Evolutionary conservation across 2,329 filamentous ascomycete species (phyloP).

Genomic region (Colletotrichum zoysiae): DNA sequence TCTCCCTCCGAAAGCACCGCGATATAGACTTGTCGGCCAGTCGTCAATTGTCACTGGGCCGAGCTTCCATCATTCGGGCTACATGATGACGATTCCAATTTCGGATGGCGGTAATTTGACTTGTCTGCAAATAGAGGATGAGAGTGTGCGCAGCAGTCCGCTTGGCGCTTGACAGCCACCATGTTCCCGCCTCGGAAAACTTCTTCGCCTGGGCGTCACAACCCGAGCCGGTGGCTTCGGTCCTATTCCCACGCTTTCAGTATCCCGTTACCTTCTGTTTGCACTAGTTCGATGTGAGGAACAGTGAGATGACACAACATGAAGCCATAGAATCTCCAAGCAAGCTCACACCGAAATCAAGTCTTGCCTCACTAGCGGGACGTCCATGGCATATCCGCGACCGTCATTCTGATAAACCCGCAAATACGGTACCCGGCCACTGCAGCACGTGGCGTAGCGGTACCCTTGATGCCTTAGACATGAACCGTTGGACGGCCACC

Average conservation of each 20-base stretch:
- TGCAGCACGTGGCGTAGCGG: slow-evolving; percentile 1
- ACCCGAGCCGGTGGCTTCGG: slow-evolving; percentile 15
- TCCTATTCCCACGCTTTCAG: slow-evolving; percentile 7
- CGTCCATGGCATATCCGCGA: slow-evolving; percentile 26
- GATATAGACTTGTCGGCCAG: background rate
- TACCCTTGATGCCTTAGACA: background rate
- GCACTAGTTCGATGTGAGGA: slow-evolving; percentile 30
- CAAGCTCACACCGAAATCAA: slow-evolving; percentile 5
- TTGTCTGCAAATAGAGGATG: background rate
- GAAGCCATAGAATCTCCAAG: background rate
- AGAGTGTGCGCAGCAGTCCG: background rate
- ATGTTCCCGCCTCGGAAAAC: slow-evolving; percentile 2
- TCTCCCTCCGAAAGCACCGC: background rate
- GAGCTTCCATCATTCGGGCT: background rate
- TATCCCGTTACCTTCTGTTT: slow-evolving; percentile 6
- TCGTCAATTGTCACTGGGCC: background rate
- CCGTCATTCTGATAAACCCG: slow-evolving; percentile 21
- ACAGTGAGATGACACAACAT: slow-evolving; percentile 12
- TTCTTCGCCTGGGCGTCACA: slow-evolving; percentile 1
- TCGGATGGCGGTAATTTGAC: slow-evolving; percentile 15
- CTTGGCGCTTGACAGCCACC: slow-evolving; percentile 8
- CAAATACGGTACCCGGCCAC: slow-evolving; percentile 4
- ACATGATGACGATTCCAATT: background rate
- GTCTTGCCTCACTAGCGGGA: background rate
- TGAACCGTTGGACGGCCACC: background rate